A percentile compares a stretch with the other conserved stretches of the same genome.
phyloP scores from a whole-genome alignment of 208 protist species.

The Leishmania tropica region DNA sequence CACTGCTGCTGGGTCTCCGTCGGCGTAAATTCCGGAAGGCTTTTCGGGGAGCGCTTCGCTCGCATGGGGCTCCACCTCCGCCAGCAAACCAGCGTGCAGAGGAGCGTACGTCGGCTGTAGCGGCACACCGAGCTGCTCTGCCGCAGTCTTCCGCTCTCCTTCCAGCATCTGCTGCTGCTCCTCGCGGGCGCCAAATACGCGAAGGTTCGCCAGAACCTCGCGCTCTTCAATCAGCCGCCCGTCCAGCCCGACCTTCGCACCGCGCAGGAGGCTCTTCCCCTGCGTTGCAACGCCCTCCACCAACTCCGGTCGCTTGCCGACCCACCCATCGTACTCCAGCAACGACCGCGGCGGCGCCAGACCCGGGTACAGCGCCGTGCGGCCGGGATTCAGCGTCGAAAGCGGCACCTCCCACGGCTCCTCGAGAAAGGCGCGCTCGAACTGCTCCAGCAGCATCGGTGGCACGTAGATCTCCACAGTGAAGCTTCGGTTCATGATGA shows the following conservation, averaged over 20 bases:
- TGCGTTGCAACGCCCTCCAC: slow-evolving; percentile 75
- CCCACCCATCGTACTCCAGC: slow-evolving; percentile 78
- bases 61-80: not conserved
- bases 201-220: slow-evolving; percentile 67
- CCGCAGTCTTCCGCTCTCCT: slow-evolving; percentile 53
- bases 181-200: slow-evolving; percentile 63
- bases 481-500: slow-evolving; percentile 66
- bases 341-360: slow-evolving; percentile 72
- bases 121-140: slow-evolving; percentile 26
- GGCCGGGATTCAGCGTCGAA: slow-evolving; percentile 66
- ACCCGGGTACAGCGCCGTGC: slow-evolving; percentile 79
- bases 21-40: not conserved
- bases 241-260: slow-evolving; percentile 57
- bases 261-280: slow-evolving; percentile 70
- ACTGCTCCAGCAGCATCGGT: slow-evolving; percentile 58
- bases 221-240: slow-evolving; percentile 49
- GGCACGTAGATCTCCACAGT: slow-evolving; percentile 82
- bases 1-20: not conserved
- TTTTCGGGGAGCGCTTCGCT: not conserved
- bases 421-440: slow-evolving; percentile 69
- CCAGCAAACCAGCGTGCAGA: slow-evolving; percentile 44
- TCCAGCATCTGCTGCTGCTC: slow-evolving; percentile 54
- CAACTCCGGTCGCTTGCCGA: slow-evolving; percentile 77
- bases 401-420: slow-evolving; percentile 79
- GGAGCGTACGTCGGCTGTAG: slow-evolving; percentile 22